Base-by-base conservation (phyloP, 495 filamentous ascomycete genomes). In the Aspergillus affinis region DNA sequence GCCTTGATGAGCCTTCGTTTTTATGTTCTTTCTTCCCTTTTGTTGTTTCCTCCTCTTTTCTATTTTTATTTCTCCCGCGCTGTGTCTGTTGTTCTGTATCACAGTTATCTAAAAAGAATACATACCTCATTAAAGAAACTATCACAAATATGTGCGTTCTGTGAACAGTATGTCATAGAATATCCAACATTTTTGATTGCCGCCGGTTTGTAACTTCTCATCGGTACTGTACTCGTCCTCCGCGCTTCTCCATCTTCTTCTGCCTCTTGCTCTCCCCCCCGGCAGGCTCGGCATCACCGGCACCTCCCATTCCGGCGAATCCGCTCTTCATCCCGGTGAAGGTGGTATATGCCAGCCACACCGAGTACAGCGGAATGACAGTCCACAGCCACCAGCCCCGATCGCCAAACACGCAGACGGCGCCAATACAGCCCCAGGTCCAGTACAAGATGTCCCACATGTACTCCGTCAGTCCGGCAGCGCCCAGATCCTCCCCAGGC, bases 361-460 rank as follows among this genome's bases (percentile, higher is more conserved):
- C 72, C 0, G 86, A 89, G 71, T 88, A 93, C 17, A 84, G 66
- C 1, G 90, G 90, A n/a, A 92, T 79, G 18, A 87, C 81, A 30
- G 75, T 67, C 82, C 85, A 92, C 26, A 91, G 63, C 73, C 90
- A 84, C 91, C 91, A 94, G 13, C 82, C 88, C 72, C 85, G 83
- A 68, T 93, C 87, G 26, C 90, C 90, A 51, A 91, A 83, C 4
- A 92, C 49, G 12, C 84, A 85, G 3, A 83, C 90, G 7, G 84
- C 73, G 8, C 82, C 73, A 29, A 91, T 78, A 23, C 84, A 87
- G 19, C 80, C 85, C 87, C 90, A 92, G 0, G 90, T 93, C 76
- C 94, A 92, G 81, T 96, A 98, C 36, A 97, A 78, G 26, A 97
- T 82, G 77, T 98, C 94, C 82, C 93, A 98, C 88, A 97, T 90